phyloP scores from a whole-genome alignment of 768 basidiomycete genomes.

The Candolleomyces aberdarensis region DNA sequence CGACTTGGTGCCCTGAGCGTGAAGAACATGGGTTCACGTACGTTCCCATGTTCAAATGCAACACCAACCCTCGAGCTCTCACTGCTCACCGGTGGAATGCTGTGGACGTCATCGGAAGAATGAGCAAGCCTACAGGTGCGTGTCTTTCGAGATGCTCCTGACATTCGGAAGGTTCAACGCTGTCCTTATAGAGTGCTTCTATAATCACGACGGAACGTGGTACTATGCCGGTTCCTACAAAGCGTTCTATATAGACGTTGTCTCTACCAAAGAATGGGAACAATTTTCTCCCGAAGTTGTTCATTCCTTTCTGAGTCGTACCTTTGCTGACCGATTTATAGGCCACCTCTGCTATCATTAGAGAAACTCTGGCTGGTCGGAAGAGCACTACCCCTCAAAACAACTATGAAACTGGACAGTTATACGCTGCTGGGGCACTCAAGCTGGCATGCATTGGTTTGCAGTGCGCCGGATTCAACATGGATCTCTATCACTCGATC shows the following conservation, averaged over 20 bases:
- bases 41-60: conserved; percentile 72
- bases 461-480: conserved; percentile 76
- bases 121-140: conserved; percentile 62
- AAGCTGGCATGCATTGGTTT: conserved; percentile 71
- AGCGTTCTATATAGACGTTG: conserved; percentile 60
- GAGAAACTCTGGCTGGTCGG: conserved; percentile 65
- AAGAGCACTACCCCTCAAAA: conserved; percentile 80
- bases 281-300: conserved; percentile 60
- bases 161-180: neutral
- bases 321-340: conserved; percentile 23
- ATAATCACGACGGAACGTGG: conserved; percentile 76
- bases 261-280: conserved; percentile 68
- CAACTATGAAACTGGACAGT: conserved; percentile 68
- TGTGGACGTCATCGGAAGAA: conserved; percentile 58
- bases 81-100: conserved; percentile 74
- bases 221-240: conserved; percentile 83
- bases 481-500: conserved; percentile 58
- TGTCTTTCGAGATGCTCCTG: neutral
- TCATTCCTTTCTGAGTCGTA: neutral
- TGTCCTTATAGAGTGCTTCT: conserved; percentile 64
- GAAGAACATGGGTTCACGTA: conserved; percentile 83
- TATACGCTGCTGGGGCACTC: conserved; percentile 71
- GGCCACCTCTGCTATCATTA: conserved; percentile 65
- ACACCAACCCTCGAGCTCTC: conserved; percentile 70
- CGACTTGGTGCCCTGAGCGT: conserved; percentile 76